Percentiles rank a stretch among this genome's conserved stretches.
These are phyloP conservation scores for Baorangia bicolor DNA, from an alignment of 768 basidiomycete species.

Conservation along the genomic window DNA sequence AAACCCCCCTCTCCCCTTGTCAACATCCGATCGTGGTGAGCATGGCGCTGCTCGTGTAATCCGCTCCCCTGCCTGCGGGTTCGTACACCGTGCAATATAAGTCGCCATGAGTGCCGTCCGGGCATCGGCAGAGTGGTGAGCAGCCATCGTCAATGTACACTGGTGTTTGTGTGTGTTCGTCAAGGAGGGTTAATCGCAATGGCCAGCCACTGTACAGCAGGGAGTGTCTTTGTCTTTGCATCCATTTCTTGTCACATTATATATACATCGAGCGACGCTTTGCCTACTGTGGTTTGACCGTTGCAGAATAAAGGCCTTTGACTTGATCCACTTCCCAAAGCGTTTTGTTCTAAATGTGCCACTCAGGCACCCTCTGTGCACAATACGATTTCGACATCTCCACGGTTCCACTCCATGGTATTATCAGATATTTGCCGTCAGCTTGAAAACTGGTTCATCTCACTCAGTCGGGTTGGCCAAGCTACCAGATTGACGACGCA, in stretches of 20 bases:
- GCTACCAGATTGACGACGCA: conserved; percentile 28
- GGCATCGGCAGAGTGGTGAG: conserved; percentile 35
- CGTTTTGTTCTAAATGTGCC: conserved; percentile 11
- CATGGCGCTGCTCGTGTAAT: not conserved
- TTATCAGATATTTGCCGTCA: conserved; percentile 10
- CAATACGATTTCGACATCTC: not conserved
- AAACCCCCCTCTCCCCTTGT: not conserved
- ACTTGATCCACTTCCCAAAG: conserved; percentile 1
- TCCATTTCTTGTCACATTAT: conserved; percentile 18
- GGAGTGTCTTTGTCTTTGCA: not conserved
- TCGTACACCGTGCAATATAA: conserved; percentile 25
- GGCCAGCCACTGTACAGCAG: not conserved
- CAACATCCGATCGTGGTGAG: not conserved
- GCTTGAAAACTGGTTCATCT: conserved; percentile 27
- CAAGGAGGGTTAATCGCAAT: not conserved
- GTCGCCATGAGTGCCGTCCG: conserved; percentile 31
- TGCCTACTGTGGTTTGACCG: not conserved
- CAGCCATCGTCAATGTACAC: conserved; percentile 9
- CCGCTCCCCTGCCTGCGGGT: conserved; percentile 18
- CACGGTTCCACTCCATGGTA: not conserved
- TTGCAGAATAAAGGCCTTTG: conserved; percentile 18
- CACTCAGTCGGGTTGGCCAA: conserved; percentile 6
- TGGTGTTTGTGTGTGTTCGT: not conserved
- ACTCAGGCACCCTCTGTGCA: not conserved
- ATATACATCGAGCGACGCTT: conserved; percentile 24